phyloP scores from a whole-genome alignment of 768 basidiomycete genomes.

The Auriscalpium vulgare region DNA sequence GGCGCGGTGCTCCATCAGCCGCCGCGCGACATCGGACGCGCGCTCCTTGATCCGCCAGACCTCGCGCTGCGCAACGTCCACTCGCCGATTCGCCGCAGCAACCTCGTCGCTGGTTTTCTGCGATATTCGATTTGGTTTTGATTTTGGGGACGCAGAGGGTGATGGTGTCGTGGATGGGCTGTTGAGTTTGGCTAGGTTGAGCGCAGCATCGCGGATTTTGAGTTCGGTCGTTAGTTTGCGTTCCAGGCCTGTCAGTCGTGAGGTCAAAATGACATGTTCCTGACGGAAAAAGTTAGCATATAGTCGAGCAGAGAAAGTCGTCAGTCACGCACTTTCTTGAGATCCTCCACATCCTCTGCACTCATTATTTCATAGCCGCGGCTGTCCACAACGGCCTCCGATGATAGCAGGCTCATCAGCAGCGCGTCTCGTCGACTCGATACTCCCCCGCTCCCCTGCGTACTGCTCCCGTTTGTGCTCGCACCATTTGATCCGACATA shows the following conservation, averaged over 20 bases:
- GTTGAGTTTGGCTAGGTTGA: slow-evolving; percentile 66
- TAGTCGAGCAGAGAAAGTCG: slow-evolving; percentile 11
- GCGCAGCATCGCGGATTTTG: slow-evolving; percentile 82
- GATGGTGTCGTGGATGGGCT: slow-evolving; percentile 21
- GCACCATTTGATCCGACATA: background rate
- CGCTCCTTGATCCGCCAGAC: slow-evolving; percentile 60
- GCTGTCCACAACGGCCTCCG: slow-evolving; percentile 92
- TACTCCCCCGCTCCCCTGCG: slow-evolving; percentile 18
- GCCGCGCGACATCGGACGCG: slow-evolving; percentile 51
- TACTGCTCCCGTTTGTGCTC: background rate
- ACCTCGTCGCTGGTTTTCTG: slow-evolving; percentile 67
- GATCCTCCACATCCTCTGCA: slow-evolving; percentile 61
- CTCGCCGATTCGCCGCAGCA: slow-evolving; percentile 63
- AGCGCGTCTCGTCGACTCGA: slow-evolving; percentile 70
- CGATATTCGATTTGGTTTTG: slow-evolving; percentile 39
- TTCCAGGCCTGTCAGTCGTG: slow-evolving; percentile 55
- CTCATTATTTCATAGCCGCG: slow-evolving; percentile 71
- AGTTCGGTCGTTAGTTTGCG: slow-evolving; percentile 77
- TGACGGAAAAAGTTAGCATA: slow-evolving; percentile 21
- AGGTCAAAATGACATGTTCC: slow-evolving; percentile 69
- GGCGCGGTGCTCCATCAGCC: slow-evolving; percentile 74
- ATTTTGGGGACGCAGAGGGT: background rate
- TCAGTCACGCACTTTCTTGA: slow-evolving; percentile 56
- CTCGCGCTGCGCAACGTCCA: slow-evolving; percentile 64
- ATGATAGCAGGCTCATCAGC: slow-evolving; percentile 81